Base-by-base conservation (phyloP, 208 protist genomes). In the Trypanosoma congolense region DNA sequence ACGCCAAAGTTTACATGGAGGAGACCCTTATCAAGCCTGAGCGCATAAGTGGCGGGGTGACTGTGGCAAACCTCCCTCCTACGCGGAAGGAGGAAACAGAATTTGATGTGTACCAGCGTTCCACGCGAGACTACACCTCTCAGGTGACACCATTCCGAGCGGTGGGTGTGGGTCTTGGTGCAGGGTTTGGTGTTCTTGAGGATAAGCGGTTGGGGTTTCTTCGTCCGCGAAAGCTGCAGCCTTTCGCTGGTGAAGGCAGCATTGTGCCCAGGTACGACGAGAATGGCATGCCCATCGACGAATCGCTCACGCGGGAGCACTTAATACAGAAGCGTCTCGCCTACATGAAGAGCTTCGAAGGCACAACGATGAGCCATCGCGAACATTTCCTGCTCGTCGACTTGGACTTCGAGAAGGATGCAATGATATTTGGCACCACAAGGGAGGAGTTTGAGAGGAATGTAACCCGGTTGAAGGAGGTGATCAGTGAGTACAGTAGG, bases 311-410 rank as follows among this genome's bases (percentile, higher is more conserved):
- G 14, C 72, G 66, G 9, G 72, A 78, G 24, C 77, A 92, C 56
- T 14, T 80, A 45, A 68, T 77, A 43, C 70, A 83, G 59, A 77
- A 85, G 62, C 76, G 80, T 2, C 66, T 78, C 46, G 76, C 83
- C 28, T 93, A 87, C 69, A 77, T 94, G 70, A 80, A 85, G 38
- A 90, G 74, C 53, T 80, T 90, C 45, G 72, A 90, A 30, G 87
- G 87, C 30, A 91, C 72, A 24, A 84, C 69, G 24, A 75, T 91
- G 67, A 92, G 82, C 42, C 65, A 70, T 45, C 61, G 73, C 12
- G 83, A 94, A 51, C 87, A 94, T 55, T 91, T 91, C 55, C 58
- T 94, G n/a, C 66, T 94, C n/a, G 81, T 78, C 1, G 87, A 94
- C 47, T 67, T 94, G 4, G 87, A 94, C 65, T 91, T 88, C 54